Percentiles rank a stretch among this genome's conserved stretches.
These are phyloP conservation scores for Fusarium sterilihyphosum DNA, from an alignment of 2,329 filamentous ascomycete species.

Conservation along the genomic window DNA sequence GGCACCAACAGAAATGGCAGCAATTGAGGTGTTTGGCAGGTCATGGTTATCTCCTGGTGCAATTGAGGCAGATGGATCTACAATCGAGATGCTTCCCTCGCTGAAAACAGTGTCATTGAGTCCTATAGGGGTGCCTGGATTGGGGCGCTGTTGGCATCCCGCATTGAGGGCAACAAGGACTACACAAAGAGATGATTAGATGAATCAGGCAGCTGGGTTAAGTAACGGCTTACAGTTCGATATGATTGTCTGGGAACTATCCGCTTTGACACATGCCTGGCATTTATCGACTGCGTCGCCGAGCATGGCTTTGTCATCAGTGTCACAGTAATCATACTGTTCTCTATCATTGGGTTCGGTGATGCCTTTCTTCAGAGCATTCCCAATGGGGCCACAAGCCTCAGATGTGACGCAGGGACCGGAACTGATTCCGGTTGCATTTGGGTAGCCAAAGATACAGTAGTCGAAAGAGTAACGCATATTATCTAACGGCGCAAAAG, in stretches of 20 bases:
- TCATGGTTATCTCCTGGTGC: constrained; percentile 10
- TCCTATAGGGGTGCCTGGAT: constrained; percentile 48
- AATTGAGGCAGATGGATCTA: constrained; percentile 46
- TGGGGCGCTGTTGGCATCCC: constrained; percentile 60
- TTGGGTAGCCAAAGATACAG: constrained; percentile 63
- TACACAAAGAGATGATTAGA: constrained; percentile 37
- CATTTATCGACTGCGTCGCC: constrained; percentile 52
- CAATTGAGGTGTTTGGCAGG: constrained; percentile 54
- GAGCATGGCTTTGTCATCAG: constrained; percentile 50
- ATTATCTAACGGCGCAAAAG: constrained; percentile 56
- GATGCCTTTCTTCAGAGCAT: constrained; percentile 53
- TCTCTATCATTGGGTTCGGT: constrained; percentile 47
- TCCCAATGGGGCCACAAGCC: constrained; percentile 59
- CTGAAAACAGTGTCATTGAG: constrained; percentile 60
- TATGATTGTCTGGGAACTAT: constrained; percentile 54
- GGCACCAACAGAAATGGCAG: constrained; percentile 55
- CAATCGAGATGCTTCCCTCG: constrained; percentile 43
- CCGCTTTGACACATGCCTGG: constrained; percentile 56
- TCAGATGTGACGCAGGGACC: constrained; percentile 62
- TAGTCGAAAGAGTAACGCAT: constrained; percentile 62
- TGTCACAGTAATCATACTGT: constrained; percentile 60
- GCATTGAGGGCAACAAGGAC: constrained; percentile 62
- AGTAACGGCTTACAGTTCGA: constrained; percentile 57
- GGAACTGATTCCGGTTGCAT: constrained; percentile 56
- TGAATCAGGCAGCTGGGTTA: no score